Conservation (phyloP, 2,329 filamentous ascomycete genomes). For the Mycogone perniciosa region DNA sequence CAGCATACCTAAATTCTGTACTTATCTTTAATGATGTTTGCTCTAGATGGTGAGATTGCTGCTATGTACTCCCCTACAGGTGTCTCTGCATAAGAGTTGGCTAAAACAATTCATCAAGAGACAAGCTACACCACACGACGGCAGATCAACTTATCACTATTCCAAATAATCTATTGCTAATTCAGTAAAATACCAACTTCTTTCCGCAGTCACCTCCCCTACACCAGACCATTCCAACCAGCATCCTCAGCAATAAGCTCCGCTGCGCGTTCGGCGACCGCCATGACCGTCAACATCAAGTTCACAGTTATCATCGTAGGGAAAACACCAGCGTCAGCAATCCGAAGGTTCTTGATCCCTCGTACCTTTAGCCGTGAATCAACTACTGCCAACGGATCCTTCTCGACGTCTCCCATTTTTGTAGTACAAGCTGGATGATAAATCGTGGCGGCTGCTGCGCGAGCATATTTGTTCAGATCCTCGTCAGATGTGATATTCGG, state of each 20-base stretch:
- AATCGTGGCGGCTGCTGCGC: conserved; percentile 76
- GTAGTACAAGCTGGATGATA: conserved; percentile 88
- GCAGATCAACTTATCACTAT: too few relatives aligned
- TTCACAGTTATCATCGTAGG: conserved; percentile 83
- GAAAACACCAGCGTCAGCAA: conserved; percentile 84
- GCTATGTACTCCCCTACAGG: too few relatives aligned
- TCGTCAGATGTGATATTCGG: conserved; percentile 69
- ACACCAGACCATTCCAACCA: conserved; percentile 32
- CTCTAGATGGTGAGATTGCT: too few relatives aligned
- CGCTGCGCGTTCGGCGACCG: conserved; percentile 74
- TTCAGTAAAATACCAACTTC: too few relatives aligned
- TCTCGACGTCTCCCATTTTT: conserved; percentile 73
- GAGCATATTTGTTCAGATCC: conserved; percentile 73
- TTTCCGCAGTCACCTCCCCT: too few relatives aligned
- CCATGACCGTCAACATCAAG: conserved; percentile 84
- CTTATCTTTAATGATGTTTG: too few relatives aligned
- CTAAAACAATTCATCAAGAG: too few relatives aligned
- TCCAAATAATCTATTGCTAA: too few relatives aligned
- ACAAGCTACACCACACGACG: too few relatives aligned
- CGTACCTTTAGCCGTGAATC: conserved; percentile 65
- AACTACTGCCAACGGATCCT: conserved; percentile 72
- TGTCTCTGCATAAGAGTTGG: too few relatives aligned
- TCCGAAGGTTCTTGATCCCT: conserved; percentile 66
- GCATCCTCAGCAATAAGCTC: conserved; percentile 71
- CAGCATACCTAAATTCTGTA: too few relatives aligned